phyloP scores from a whole-genome alignment of 1,284 basidiomycete genomes.

The Boletus mariae region DNA sequence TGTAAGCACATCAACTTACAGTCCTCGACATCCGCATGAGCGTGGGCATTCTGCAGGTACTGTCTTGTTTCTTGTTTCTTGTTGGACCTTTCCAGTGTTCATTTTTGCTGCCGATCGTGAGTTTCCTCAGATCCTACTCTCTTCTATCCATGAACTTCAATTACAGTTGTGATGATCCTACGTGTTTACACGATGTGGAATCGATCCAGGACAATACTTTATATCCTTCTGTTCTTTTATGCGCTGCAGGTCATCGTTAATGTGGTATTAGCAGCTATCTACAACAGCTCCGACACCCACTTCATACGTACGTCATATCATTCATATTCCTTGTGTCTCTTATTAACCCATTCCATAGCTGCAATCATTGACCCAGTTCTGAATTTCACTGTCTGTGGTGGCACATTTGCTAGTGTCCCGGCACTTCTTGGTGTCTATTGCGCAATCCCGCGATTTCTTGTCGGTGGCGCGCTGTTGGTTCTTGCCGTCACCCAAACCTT shows the following conservation, averaged over 20 bases:
- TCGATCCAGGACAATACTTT: neutral
- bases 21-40: neutral
- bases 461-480: neutral
- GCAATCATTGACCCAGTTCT: neutral
- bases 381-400: neutral
- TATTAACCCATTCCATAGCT: neutral
- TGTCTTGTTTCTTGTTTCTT: neutral
- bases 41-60: conserved; percentile 1
- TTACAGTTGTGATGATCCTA: neutral
- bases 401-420: neutral
- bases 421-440: neutral
- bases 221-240: neutral
- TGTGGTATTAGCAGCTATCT: neutral
- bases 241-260: neutral
- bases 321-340: neutral
- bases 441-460: neutral
- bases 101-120: neutral
- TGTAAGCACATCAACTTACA: conserved; percentile 4
- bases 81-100: conserved; percentile 6
- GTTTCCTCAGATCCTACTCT: neutral
- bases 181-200: neutral
- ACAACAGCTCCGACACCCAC: neutral
- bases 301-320: neutral
- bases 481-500: neutral
- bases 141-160: neutral